Evolutionary conservation across 2,329 filamentous ascomycete species (phyloP).

Genomic region (Fusarium chaquense): DNA sequence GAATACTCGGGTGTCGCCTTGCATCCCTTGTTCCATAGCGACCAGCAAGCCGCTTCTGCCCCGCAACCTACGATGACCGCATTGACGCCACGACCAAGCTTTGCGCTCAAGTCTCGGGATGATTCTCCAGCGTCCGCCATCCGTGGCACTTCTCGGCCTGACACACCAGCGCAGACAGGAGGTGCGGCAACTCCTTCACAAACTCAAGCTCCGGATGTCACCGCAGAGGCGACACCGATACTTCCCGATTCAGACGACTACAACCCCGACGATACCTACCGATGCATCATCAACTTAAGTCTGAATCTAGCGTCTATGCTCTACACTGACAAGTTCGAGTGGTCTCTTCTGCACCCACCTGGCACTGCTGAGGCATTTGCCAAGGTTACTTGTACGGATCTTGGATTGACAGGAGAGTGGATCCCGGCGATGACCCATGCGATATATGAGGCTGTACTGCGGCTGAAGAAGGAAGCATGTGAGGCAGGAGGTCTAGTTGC

Average conservation of each 20-base stretch:
- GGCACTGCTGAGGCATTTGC: slow-evolving; percentile 94
- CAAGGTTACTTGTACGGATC: slow-evolving; percentile 89
- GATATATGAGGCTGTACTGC: slow-evolving; percentile 94
- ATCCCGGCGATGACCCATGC: slow-evolving; percentile 93
- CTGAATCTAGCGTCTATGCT: slow-evolving; percentile 92
- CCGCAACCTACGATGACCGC: slow-evolving; percentile 38
- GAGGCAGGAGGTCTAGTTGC: slow-evolving; percentile 90
- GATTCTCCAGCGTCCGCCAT: slow-evolving; percentile 54
- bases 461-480: slow-evolving; percentile 95
- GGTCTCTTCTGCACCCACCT: slow-evolving; percentile 92
- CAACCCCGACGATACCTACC: slow-evolving; percentile 94
- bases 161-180: slow-evolving; percentile 68
- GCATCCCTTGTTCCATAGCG: slow-evolving; percentile 87
- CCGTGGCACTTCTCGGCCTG: slow-evolving; percentile 60
- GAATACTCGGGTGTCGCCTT: slow-evolving; percentile 96
- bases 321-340: slow-evolving; percentile 98
- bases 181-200: slow-evolving; percentile 62
- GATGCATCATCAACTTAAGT: slow-evolving; percentile 90
- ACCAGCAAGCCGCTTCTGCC: slow-evolving; percentile 50
- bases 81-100: slow-evolving; percentile 49
- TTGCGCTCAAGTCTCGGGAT: slow-evolving; percentile 54
- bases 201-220: slow-evolving; percentile 65
- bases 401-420: slow-evolving; percentile 93
- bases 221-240: slow-evolving; percentile 76
- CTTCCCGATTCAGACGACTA: slow-evolving; percentile 74